These are phyloP conservation scores for Fusarium sp. DNA, from an alignment of 2,329 filamentous ascomycete genomes.

Conservation along the genomic window DNA sequence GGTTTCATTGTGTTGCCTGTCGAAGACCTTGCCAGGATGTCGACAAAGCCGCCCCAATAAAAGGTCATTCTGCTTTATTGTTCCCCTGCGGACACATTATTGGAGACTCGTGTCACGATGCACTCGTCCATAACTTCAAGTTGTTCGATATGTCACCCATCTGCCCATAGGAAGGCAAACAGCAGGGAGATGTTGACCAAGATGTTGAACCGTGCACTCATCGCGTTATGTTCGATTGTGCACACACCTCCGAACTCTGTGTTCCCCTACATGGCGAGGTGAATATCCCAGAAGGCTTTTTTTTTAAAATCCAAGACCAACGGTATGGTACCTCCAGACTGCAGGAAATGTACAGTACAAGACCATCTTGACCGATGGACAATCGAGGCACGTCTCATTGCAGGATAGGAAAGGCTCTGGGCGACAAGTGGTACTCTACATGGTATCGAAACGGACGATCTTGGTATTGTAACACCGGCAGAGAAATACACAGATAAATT, in stretches of 20 bases:
- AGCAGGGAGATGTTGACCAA: conserved; percentile 2
- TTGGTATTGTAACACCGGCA: neutral
- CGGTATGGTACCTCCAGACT: conserved; percentile 6
- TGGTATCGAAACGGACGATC: neutral
- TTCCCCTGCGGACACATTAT: conserved; percentile 43
- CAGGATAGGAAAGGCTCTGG: neutral
- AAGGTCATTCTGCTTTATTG: neutral
- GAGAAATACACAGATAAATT: neutral
- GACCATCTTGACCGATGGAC: conserved; percentile 22
- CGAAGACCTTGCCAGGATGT: conserved; percentile 21
- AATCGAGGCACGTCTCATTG: neutral
- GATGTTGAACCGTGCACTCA: conserved; percentile 20
- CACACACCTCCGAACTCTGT: conserved; percentile 5
- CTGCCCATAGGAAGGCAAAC: conserved; percentile 37
- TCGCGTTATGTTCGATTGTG: conserved; percentile 33
- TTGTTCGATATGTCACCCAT: neutral
- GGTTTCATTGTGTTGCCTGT: conserved; percentile 33
- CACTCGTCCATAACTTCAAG: neutral
- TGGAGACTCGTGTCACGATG: conserved; percentile 26
- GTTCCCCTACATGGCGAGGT: neutral
- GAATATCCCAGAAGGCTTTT: conserved; percentile 1
- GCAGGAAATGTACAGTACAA: conserved; percentile 27
- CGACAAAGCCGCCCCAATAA: neutral
- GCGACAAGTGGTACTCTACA: neutral
- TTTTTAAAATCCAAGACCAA: neutral